Conservation (phyloP, 768 basidiomycete genomes). For the Galerina marginata region DNA sequence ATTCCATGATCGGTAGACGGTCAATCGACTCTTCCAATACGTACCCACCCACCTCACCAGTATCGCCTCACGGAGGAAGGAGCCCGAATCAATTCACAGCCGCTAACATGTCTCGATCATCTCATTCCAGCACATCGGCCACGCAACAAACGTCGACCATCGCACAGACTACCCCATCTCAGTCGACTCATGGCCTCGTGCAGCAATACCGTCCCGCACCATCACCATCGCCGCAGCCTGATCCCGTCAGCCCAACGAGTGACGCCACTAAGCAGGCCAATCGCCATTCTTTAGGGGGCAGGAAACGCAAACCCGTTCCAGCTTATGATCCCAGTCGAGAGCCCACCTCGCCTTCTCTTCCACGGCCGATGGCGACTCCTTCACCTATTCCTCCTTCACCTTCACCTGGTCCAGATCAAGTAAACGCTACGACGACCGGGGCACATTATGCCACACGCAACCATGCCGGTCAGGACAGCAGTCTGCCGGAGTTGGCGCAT, state of each 20-base stretch:
- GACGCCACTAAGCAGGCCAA: constrained; percentile 24
- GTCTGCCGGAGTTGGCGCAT: constrained; percentile 34
- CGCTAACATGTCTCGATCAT: constrained; percentile 20
- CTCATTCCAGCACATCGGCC: constrained; percentile 17
- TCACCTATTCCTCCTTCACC: constrained; percentile 16
- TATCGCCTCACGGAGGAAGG: constrained; percentile 13
- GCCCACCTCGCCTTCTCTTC: constrained; percentile 17
- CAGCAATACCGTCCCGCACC: constrained; percentile 11
- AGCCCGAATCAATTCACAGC: constrained; percentile 11
- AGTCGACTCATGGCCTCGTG: neutral
- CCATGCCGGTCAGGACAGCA: constrained; percentile 20
- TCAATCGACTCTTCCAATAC: constrained; percentile 34
- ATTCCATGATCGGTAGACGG: constrained; percentile 21
- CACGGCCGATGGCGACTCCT: neutral
- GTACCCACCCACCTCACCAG: constrained; percentile 20
- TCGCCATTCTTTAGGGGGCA: constrained; percentile 34
- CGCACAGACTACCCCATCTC: constrained; percentile 6
- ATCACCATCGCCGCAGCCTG: constrained; percentile 14
- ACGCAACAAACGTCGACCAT: constrained; percentile 16
- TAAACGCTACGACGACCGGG: neutral
- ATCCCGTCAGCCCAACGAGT: neutral
- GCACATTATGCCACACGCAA: constrained; percentile 34
- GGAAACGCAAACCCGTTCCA: constrained; percentile 63
- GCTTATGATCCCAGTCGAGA: constrained; percentile 42
- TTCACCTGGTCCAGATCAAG: constrained; percentile 9